Base-by-base conservation (phyloP, 2,329 filamentous ascomycete genomes). In the Sporothrix protearum region DNA sequence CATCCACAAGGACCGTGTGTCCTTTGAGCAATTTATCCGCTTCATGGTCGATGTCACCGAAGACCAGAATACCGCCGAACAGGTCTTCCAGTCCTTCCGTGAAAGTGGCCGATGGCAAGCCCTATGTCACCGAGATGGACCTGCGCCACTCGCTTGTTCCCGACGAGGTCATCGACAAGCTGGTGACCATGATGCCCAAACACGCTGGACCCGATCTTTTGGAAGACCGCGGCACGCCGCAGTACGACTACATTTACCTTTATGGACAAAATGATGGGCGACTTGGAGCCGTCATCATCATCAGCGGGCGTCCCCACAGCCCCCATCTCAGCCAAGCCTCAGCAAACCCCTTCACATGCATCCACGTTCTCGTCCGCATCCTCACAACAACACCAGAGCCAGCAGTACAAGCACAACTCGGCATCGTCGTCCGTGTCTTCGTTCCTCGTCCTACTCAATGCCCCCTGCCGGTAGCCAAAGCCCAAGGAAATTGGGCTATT, bases 11-110 rank as follows among this genome's bases (percentile, higher is more conserved):
- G 91, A 90, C 80, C 88, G 91, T 75, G 96, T 99, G 68, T 96
- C 92, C 4, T 99, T 99, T 79, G 96, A 99, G 83, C 95, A 98
- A 81, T 99, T 99, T 79, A 99, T 99, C 80, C 90, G 93, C 51
- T 99, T 99, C 85, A 99, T 99, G 96, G 96, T 99, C 64, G 93
- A 97, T 76, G 96, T 97, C 67, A 99, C 96, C 14, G 96, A 99
- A 82, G 96, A 99, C 79, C 96, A 99, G 82, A 97, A 99, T 80
- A 97, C 94, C 3, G 96, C 96, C 14, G 96, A 98, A 81, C 96
- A 99, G 81, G 96, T 99, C 5, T 98, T 96, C 84, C 95, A 99
- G 82, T 96, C 92, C 75, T 99, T 99, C 88, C 89, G 91, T 72
- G 96, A 99, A 99, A 82, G 96, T 99, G 61, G 96, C 96, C 22